These are phyloP conservation scores for Protomyces pachydermus DNA, from an alignment of 1,139 yeast species.

Conservation along the genomic window DNA sequence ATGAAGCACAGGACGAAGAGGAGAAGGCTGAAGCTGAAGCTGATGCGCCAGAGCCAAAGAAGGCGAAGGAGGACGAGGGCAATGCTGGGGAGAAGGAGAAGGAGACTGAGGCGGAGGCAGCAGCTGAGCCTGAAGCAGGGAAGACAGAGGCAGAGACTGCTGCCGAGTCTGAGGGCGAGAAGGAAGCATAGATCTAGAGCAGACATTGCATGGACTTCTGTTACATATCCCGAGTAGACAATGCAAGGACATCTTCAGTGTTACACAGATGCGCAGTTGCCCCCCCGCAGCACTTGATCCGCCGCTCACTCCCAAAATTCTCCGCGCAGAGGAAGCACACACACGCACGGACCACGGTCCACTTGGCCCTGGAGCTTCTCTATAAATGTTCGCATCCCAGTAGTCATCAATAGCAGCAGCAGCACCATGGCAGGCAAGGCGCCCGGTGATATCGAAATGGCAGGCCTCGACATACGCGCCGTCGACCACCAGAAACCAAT, in stretches of 20 bases:
- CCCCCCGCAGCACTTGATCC: too few species aligned
- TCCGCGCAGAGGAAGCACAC: too few species aligned
- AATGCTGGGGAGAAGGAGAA: not conserved
- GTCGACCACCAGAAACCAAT: too few species aligned
- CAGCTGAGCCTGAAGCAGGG: not conserved
- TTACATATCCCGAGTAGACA: too few species aligned
- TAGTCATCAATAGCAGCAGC: too few species aligned
- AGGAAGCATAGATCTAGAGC: not conserved
- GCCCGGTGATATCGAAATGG: not conserved
- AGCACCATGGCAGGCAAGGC: too few species aligned
- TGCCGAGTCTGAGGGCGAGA: not conserved
- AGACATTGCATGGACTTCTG: not conserved
- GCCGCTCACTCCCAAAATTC: too few species aligned
- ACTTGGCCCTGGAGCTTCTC: too few species aligned
- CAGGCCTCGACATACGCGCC: not conserved
- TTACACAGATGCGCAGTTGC: too few species aligned
- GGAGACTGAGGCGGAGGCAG: not conserved
- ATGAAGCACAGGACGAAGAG: not conserved
- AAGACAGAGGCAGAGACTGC: not conserved
- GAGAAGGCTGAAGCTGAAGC: not conserved
- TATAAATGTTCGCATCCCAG: too few species aligned
- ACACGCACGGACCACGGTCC: too few species aligned
- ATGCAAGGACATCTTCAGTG: too few species aligned
- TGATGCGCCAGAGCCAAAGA: not conserved
- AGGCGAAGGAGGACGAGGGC: not conserved